Percentiles rank a stretch among this genome's conserved stretches.
These are phyloP conservation scores for Aspergillaceae sp. DNA, from an alignment of 2,329 filamentous ascomycete genomes.

Conservation along the genomic window DNA sequence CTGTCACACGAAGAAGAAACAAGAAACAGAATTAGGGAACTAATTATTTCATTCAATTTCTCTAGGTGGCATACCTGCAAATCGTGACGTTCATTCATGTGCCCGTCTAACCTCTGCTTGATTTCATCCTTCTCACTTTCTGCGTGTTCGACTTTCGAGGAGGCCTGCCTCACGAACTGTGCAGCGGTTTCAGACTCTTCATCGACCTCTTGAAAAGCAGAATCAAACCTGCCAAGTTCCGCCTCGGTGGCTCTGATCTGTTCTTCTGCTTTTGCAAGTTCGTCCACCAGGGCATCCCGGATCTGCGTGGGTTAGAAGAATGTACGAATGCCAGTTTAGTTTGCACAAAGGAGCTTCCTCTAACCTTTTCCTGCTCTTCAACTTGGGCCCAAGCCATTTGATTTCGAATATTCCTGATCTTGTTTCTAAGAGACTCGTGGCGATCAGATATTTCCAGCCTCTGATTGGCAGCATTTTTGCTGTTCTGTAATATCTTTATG, in stretches of 20 bases:
- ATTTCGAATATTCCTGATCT: conserved; percentile 50
- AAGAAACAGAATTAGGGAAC: background rate
- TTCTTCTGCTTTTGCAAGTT: conserved; percentile 31
- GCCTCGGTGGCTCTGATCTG: conserved; percentile 43
- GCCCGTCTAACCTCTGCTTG: conserved; percentile 46
- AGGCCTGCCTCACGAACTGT: conserved; percentile 36
- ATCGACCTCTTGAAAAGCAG: conserved; percentile 38
- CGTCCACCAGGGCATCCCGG: conserved; percentile 27
- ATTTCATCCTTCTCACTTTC: conserved; percentile 40
- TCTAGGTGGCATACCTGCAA: conserved; percentile 35
- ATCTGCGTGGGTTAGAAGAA: conserved; percentile 16
- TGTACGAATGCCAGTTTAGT: background rate
- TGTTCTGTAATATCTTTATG: conserved; percentile 51
- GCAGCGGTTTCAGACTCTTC: conserved; percentile 31
- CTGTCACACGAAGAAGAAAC: conserved; percentile 30
- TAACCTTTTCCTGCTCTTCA: conserved; percentile 58
- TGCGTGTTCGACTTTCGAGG: conserved; percentile 36
- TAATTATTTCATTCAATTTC: background rate
- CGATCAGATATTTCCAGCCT: conserved; percentile 58
- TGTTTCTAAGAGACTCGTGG: conserved; percentile 56
- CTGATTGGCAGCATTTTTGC: conserved; percentile 53
- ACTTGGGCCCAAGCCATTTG: conserved; percentile 87
- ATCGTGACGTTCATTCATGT: conserved; percentile 46
- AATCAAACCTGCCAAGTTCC: conserved; percentile 38
- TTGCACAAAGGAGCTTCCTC: conserved; percentile 1